Evolutionary conservation across 768 basidiomycete species (phyloP).

Genomic region (Plicaturopsis crispa): DNA sequence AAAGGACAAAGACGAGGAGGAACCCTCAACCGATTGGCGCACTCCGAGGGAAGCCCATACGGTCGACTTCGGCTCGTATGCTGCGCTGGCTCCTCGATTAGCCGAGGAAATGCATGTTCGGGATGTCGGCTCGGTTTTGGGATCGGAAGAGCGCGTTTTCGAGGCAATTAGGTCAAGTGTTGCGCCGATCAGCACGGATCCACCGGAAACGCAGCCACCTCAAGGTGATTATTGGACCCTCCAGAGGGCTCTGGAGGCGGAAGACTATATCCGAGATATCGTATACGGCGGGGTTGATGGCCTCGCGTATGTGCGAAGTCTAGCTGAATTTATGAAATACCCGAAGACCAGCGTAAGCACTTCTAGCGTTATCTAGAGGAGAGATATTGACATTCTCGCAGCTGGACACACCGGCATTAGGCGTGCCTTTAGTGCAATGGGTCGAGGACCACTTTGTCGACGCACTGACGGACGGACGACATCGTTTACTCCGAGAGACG

Average conservation of each 20-base stretch:
- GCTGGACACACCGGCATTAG: constrained; percentile 10
- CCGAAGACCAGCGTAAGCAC: constrained; percentile 10
- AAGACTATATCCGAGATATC: constrained; percentile 63
- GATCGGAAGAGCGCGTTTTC: constrained; percentile 21
- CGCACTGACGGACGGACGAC: constrained; percentile 32
- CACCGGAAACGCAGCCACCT: constrained; percentile 8
- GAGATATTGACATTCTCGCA: constrained; percentile 5
- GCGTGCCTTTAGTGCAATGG: constrained; percentile 29
- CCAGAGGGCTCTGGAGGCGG: constrained; percentile 42
- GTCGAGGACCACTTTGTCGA: constrained; percentile 33
- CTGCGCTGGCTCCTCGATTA: constrained; percentile 14
- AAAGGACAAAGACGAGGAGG: constrained; percentile 23
- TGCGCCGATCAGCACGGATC: constrained; percentile 7
- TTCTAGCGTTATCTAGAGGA: constrained; percentile 13
- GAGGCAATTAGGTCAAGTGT: constrained; percentile 12
- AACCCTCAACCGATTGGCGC: constrained; percentile 8
- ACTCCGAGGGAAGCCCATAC: background rate
- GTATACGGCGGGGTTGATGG: constrained; percentile 79
- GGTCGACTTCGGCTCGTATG: background rate
- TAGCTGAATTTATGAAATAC: constrained; percentile 60
- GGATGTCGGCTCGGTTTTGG: constrained; percentile 12
- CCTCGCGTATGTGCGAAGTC: constrained; percentile 65
- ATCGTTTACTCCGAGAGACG: constrained; percentile 25
- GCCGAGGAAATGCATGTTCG: constrained; percentile 12
- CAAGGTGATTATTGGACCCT: constrained; percentile 29